These are phyloP conservation scores for Microthlaspi erraticum DNA, from an alignment of 345 rosid genomes.

Conservation along the genomic window DNA sequence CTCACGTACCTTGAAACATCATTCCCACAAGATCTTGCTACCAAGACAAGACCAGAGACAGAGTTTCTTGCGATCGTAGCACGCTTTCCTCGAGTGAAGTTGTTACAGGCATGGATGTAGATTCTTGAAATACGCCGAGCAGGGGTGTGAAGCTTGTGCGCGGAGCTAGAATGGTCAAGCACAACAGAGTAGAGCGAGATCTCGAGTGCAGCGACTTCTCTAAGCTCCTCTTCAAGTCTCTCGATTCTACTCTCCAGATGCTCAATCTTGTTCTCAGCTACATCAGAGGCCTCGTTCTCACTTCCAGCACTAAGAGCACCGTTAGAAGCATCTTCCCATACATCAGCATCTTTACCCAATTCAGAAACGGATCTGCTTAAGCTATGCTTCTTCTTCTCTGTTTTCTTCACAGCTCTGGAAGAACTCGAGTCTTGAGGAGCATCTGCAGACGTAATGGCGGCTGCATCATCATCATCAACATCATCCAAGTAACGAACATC, in stretches of 20 bases:
- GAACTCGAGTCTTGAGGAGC: constrained; percentile 59
- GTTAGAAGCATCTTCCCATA: constrained; percentile 67
- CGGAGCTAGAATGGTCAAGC: constrained; percentile 89
- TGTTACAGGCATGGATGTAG: constrained; percentile 86
- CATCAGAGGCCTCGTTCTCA: constrained; percentile 65
- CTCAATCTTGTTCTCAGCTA: constrained; percentile 64
- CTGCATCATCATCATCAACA: constrained; percentile 25
- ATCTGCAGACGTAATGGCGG: constrained; percentile 46
- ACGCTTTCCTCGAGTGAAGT: constrained; percentile 68
- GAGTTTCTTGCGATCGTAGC: constrained; percentile 83
- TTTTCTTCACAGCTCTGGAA: constrained; percentile 49
- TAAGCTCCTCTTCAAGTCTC: constrained; percentile 90
- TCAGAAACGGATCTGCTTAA: neutral
- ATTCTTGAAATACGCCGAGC: constrained; percentile 94
- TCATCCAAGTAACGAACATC: constrained; percentile 73
- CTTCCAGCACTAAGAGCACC: constrained; percentile 60
- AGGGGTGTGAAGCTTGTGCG: constrained; percentile 92
- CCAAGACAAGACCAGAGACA: constrained; percentile 83
- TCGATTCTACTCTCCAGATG: constrained; percentile 72
- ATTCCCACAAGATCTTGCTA: constrained; percentile 84
- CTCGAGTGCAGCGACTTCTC: constrained; percentile 98
- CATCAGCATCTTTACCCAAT: constrained; percentile 44
- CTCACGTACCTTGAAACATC: constrained; percentile 79
- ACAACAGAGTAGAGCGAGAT: constrained; percentile 85
- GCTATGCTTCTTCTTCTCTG: constrained; percentile 43